Evolutionary conservation across 208 protist species (phyloP).

Genomic region (Novymonas esmeraldas): DNA sequence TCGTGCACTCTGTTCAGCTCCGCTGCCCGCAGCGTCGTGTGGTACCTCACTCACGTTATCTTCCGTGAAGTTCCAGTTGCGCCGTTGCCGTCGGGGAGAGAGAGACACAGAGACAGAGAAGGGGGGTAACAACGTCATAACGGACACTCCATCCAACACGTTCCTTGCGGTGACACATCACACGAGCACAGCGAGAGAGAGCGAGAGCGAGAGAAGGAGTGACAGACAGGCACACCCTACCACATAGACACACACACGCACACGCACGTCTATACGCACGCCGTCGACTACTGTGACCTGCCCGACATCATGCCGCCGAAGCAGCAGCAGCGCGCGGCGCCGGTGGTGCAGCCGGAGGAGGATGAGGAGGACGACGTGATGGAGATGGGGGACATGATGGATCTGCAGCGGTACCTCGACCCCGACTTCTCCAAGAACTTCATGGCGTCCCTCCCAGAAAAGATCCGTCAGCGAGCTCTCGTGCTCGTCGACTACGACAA

Average conservation of each 20-base stretch:
- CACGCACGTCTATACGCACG: constrained; percentile 1
- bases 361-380: constrained; percentile 48
- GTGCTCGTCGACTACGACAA: constrained; percentile 80
- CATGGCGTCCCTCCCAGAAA: constrained; percentile 78
- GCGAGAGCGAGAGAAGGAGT: too few relatives aligned
- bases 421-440: constrained; percentile 82
- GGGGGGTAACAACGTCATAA: too few relatives aligned
- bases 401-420: constrained; percentile 74
- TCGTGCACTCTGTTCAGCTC: too few relatives aligned
- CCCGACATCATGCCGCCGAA: constrained; percentile 50
- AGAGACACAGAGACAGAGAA: too few relatives aligned
- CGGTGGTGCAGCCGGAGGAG: constrained; percentile 29
- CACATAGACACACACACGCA: constrained; percentile 14
- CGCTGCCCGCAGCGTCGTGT: too few relatives aligned
- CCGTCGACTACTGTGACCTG: neutral
- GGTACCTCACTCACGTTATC: too few relatives aligned
- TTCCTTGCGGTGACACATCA: too few relatives aligned
- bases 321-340: constrained; percentile 19
- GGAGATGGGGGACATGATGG: constrained; percentile 32
- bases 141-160: too few relatives aligned
- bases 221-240: too few relatives aligned
- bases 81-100: too few relatives aligned
- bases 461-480: constrained; percentile 77
- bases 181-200: too few relatives aligned
- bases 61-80: too few relatives aligned